Conservation (phyloP, 1,284 basidiomycete species). For the Heterobasidion irregulare region DNA sequence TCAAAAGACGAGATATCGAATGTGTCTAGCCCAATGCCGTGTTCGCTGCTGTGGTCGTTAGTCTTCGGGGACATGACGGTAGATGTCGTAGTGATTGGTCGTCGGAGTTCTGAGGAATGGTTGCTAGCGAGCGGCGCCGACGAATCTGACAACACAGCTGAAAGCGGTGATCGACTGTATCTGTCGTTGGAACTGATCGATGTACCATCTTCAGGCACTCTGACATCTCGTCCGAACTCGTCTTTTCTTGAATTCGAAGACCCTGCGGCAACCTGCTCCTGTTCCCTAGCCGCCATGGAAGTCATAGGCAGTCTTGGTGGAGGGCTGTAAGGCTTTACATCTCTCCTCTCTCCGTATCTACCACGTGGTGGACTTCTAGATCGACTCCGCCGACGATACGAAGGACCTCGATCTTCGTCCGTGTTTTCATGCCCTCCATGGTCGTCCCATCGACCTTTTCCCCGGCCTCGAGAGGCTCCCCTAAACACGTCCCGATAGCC, state of each 20-base stretch:
- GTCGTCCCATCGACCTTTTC: slow-evolving; percentile 34
- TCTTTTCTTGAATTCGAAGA: slow-evolving; percentile 40
- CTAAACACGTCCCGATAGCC: slow-evolving; percentile 37
- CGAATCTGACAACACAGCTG: slow-evolving; percentile 3
- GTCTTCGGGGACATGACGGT: background rate
- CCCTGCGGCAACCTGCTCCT: slow-evolving; percentile 16
- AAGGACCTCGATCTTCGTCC: slow-evolving; percentile 32
- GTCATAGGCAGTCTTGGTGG: slow-evolving; percentile 32
- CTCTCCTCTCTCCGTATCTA: slow-evolving; percentile 37
- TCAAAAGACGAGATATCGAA: slow-evolving; percentile 67
- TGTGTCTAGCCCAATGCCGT: slow-evolving; percentile 42
- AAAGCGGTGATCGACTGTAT: slow-evolving; percentile 12
- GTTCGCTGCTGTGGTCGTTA: slow-evolving; percentile 8
- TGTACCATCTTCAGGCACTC: slow-evolving; percentile 28
- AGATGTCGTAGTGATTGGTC: background rate
- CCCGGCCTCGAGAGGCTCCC: slow-evolving; percentile 38
- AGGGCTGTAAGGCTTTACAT: slow-evolving; percentile 49
- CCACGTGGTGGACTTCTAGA: slow-evolving; percentile 58
- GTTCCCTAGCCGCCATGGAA: slow-evolving; percentile 9
- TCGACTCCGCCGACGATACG: slow-evolving; percentile 35
- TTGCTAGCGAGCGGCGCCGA: background rate
- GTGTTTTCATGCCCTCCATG: slow-evolving; percentile 25
- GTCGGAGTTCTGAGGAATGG: background rate
- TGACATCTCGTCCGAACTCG: slow-evolving; percentile 76
- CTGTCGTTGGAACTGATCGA: slow-evolving; percentile 6